A percentile compares a stretch with the other conserved stretches of the same genome.
phyloP scores from a whole-genome alignment of 176 grass and related monocot genomes.

The Olyra latifolia region DNA sequence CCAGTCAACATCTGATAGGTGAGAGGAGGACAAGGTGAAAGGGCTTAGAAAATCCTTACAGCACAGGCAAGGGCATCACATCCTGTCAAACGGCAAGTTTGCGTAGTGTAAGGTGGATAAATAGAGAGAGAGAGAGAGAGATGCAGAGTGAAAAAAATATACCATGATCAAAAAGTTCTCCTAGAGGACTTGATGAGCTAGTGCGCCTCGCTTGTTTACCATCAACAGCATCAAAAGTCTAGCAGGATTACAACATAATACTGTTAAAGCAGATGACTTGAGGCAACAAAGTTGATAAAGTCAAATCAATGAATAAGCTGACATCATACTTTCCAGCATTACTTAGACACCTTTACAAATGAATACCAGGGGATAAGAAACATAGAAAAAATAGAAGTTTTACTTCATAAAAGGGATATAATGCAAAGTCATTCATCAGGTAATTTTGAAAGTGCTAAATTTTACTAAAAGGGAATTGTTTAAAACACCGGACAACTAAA shows the following conservation, averaged over 20 bases:
- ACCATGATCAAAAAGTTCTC: constrained; percentile 99
- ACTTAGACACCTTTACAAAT: neutral
- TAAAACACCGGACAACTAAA: neutral
- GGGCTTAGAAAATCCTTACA: constrained; percentile 62
- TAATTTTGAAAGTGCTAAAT: neutral
- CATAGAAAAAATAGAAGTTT: neutral
- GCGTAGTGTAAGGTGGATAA: constrained; percentile 6
- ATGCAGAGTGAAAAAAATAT: neutral
- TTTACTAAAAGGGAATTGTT: neutral
- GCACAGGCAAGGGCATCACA: constrained; percentile 98
- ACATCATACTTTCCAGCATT: neutral
- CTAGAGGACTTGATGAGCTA: constrained; percentile 97
- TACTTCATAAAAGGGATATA: neutral
- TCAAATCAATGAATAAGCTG: constrained; percentile 15
- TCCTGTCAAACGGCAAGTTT: constrained; percentile 61
- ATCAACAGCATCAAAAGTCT: constrained; percentile 99
- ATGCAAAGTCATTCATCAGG: neutral
- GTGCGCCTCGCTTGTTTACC: constrained; percentile 99
- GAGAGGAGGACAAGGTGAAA: constrained; percentile 23
- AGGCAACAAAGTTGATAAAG: constrained; percentile 17
- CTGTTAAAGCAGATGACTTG: constrained; percentile 9
- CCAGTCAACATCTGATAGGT: constrained; percentile 21
- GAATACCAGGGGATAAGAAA: neutral
- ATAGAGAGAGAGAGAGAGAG: neutral
- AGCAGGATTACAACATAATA: constrained; percentile 38